phyloP scores from a whole-genome alignment of 768 basidiomycete species.

The Dictyophora rubrovolvata region DNA sequence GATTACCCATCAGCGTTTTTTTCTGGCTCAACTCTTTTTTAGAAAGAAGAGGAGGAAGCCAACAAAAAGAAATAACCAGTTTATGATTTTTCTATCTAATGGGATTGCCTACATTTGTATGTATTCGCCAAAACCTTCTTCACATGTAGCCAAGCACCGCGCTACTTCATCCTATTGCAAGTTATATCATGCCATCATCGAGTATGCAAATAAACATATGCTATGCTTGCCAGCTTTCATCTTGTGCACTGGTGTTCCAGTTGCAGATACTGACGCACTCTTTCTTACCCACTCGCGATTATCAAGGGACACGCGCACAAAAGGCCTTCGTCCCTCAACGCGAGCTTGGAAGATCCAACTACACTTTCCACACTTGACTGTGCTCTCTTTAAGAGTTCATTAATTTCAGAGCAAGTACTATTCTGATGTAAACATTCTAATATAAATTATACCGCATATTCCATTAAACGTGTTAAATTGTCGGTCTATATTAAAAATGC shows the following conservation, averaged over 20 bases:
- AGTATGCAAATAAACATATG: slow-evolving; percentile 3
- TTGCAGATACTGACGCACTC: neutral
- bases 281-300: neutral
- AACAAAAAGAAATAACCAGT: slow-evolving; percentile 72
- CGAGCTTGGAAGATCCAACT: neutral
- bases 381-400: neutral
- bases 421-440: neutral
- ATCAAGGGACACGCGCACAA: neutral
- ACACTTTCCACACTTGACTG: slow-evolving; percentile 1
- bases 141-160: neutral
- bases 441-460: neutral
- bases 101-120: slow-evolving; percentile 13
- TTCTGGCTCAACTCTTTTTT: slow-evolving; percentile 15
- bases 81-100: slow-evolving; percentile 15
- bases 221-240: neutral
- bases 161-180: neutral
- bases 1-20: slow-evolving; percentile 9
- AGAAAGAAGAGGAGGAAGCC: slow-evolving; percentile 90
- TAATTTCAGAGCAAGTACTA: neutral
- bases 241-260: neutral
- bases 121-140: slow-evolving; percentile 3
- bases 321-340: neutral
- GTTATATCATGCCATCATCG: neutral
- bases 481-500: too few species aligned
- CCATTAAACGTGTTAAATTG: neutral